phyloP scores from a whole-genome alignment of 2,329 filamentous ascomycete genomes.

The Monosporascus sp. region DNA sequence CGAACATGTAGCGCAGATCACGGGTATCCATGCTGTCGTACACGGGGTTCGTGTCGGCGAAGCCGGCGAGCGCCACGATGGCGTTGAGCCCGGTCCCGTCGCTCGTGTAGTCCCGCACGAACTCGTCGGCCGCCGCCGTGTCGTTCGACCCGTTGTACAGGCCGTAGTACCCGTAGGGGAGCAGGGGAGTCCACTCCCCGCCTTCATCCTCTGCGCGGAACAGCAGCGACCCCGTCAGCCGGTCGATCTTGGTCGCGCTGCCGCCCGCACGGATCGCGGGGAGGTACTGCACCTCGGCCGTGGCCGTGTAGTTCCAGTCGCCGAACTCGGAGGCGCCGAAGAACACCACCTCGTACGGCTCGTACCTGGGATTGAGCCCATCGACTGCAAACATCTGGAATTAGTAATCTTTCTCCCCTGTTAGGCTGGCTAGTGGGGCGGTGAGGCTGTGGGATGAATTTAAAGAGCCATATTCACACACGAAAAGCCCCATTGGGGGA shows the following conservation, averaged over 20 bases:
- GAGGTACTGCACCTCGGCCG: slow-evolving; percentile 34
- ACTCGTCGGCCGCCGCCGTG: slow-evolving; percentile 19
- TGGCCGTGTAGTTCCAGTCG: slow-evolving; percentile 29
- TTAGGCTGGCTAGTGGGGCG: too few species aligned
- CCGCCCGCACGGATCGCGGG: slow-evolving; percentile 34
- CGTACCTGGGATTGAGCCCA: slow-evolving; percentile 21
- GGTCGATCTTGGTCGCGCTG: slow-evolving; percentile 41
- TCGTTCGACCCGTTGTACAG: slow-evolving; percentile 31
- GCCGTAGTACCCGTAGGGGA: slow-evolving; percentile 41
- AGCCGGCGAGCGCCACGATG: slow-evolving; percentile 37
- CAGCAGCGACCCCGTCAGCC: slow-evolving; percentile 37
- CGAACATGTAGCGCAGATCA: slow-evolving; percentile 38
- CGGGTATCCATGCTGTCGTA: slow-evolving; percentile 34
- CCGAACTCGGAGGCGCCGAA: slow-evolving; percentile 26
- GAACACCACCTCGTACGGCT: slow-evolving; percentile 35
- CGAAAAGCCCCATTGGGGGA: too few species aligned
- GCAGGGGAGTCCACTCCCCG: slow-evolving; percentile 31
- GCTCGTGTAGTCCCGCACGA: slow-evolving; percentile 34
- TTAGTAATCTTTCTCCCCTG: too few species aligned
- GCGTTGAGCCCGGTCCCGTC: slow-evolving; percentile 35
- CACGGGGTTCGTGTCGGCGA: slow-evolving; percentile 29
- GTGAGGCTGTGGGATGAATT: too few species aligned
- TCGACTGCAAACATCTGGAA: too few species aligned
- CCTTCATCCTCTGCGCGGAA: slow-evolving; percentile 31
- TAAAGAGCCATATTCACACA: too few species aligned